Evolutionary conservation across 2,329 filamentous ascomycete species (phyloP), one percentile per base, ranked within the genome.

Genomic region (Penicillium sp.): DNA sequence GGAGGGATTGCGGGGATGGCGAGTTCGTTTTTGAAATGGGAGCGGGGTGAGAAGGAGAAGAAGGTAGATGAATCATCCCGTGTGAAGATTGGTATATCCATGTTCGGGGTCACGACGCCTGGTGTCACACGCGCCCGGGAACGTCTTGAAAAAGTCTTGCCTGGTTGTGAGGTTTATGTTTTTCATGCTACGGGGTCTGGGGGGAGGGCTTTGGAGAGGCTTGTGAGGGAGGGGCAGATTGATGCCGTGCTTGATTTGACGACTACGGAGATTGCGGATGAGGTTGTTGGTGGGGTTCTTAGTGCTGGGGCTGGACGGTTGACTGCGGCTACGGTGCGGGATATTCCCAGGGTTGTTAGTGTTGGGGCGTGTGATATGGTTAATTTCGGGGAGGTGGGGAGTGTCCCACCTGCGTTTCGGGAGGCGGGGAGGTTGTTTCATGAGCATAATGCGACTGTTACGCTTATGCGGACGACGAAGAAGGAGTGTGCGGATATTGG

Each of bases 21-120:
- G 0, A 58, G 62, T 2, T 73, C 78, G 0, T 85, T 84, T 57
- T 66, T 53, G 3, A 25, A 47, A 29, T 31, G 33, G 5, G 23
- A 12, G 31, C 25, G 12, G 3, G 12, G 6, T 8, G 3, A 35
- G 15, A 17, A 8, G 33, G 15, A 35, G 21, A n/a, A 19, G 12
- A 19, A 35, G n/a, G 8, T 9, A 80, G 78, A 64, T 81, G 79
- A 55, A 75, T 50, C 35, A 12, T 43, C 25, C 2, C 27, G 27
- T 7, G 21, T 35, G 5, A 41, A 17, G 15, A 77, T 90, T 7
- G 88, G 82, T 0, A 82, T 90, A 25, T 89, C 87, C 2, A 90
- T 90, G 88, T 90, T 90, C 67, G 88, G 88, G 2, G 87, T 90
- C 7, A 91, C 88, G 0, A 90, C 87, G 0, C 86, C 87, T 0